These are phyloP conservation scores for Discostella pseudostelligera DNA, from an alignment of 108 stramenopile species.

Conservation along the genomic window DNA sequence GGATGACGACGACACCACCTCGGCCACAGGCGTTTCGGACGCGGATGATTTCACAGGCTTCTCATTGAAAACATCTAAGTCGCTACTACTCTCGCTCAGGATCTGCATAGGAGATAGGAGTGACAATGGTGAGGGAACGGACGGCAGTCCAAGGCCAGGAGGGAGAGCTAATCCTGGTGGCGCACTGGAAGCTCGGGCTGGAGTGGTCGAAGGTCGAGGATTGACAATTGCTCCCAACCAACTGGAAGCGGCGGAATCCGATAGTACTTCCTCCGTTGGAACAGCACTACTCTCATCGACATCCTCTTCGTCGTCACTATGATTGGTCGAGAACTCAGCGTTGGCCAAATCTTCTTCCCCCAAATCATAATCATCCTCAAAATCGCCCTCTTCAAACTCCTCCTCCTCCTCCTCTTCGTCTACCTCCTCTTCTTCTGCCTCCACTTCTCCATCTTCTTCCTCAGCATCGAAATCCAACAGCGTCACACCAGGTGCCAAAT, in stretches of 20 bases:
- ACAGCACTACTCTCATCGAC: neutral
- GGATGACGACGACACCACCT: neutral
- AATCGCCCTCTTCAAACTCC: slow-evolving; percentile 28
- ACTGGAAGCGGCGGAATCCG: slow-evolving; percentile 63
- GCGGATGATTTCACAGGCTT: neutral
- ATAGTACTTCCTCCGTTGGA: slow-evolving; percentile 1
- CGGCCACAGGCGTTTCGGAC: neutral
- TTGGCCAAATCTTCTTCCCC: slow-evolving; percentile 30
- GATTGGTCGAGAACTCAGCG: slow-evolving; percentile 15
- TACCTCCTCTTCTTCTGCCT: slow-evolving; percentile 30
- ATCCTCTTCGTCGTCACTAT: slow-evolving; percentile 20
- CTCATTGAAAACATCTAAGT: neutral
- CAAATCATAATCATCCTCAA: slow-evolving; percentile 20
- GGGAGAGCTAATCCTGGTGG: slow-evolving; percentile 8
- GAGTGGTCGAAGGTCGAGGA: slow-evolving; percentile 16
- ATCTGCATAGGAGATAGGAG: slow-evolving; percentile 46
- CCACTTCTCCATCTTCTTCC: slow-evolving; percentile 45
- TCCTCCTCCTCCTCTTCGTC: slow-evolving; percentile 22
- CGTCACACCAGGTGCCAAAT: slow-evolving; percentile 28
- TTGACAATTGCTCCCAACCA: slow-evolving; percentile 71
- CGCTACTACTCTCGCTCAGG: slow-evolving; percentile 17
- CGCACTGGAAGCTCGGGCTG: slow-evolving; percentile 1
- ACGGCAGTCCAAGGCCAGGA: slow-evolving; percentile 1
- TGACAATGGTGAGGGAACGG: slow-evolving; percentile 5
- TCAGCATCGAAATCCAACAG: slow-evolving; percentile 35